These are phyloP conservation scores for Amanita muscaria DNA, from an alignment of 768 basidiomycete genomes.

Conservation along the genomic window DNA sequence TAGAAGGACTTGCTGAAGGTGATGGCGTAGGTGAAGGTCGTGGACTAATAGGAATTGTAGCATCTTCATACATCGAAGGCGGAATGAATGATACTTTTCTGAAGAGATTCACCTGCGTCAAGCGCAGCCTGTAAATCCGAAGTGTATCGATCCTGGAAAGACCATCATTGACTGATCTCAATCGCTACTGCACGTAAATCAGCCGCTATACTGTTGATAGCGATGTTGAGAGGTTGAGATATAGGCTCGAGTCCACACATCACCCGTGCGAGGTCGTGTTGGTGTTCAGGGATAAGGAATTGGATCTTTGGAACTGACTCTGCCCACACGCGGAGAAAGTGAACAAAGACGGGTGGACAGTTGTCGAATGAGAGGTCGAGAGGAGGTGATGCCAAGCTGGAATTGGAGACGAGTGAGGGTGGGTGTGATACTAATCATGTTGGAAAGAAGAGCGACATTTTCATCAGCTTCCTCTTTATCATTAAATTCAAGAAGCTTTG, in stretches of 20 bases:
- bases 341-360: constrained; percentile 59
- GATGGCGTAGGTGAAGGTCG: constrained; percentile 18
- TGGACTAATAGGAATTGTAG: no score
- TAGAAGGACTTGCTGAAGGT: no score
- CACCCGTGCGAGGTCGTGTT: constrained; percentile 76
- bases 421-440: constrained; percentile 21
- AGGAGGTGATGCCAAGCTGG: constrained; percentile 26
- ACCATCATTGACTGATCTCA: no score
- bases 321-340: constrained; percentile 71
- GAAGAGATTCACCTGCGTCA: constrained; percentile 51
- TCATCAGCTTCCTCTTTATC: constrained; percentile 25
- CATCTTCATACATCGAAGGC: no score
- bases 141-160: no score
- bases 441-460: constrained; percentile 28
- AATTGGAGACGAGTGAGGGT: constrained; percentile 26
- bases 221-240: constrained; percentile 27
- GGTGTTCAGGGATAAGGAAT: constrained; percentile 46
- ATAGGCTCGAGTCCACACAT: constrained; percentile 62
- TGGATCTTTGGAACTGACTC: constrained; percentile 59
- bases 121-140: constrained; percentile 71
- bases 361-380: constrained; percentile 55
- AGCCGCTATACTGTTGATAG: constrained; percentile 57
- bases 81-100: constrained; percentile 45
- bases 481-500: constrained; percentile 23
- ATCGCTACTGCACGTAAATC: constrained; percentile 79